Base-by-base conservation (phyloP, 441 rosid genomes). In the Populus trichocarpa region DNA sequence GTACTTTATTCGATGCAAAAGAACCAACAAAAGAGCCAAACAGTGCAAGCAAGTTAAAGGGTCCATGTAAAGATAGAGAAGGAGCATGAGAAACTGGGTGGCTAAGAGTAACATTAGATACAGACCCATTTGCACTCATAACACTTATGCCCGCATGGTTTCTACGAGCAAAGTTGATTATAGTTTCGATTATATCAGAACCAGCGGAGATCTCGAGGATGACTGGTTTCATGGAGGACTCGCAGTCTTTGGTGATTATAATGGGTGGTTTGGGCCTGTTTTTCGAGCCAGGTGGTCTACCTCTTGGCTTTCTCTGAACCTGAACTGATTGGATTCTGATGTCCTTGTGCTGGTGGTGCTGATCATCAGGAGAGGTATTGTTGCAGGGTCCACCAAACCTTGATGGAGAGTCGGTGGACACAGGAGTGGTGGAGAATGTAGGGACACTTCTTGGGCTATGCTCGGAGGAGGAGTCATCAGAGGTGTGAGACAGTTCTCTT, bases 211-310 rank as follows among this genome's bases (percentile, higher is more conserved):
- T 83, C 74, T 88, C 83, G 68, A 88, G 86, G 50, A 86, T 13
- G 11, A 59, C 82, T 0, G 87, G 87, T 70, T 81, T 88, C 82
- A 86, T 76, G 69, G 83, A 40, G 16, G 88, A 73, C 38, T 82
- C 83, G 32, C 35, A 57, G 66, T 84, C 84, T 40, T 65, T 73
- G 22, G 82, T 79, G 14, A 88, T 73, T 26, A 85, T 75, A 32
- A 84, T 46, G 23, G 91, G 87, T 0, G 86, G 81, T 63, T 88
- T 88, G 7, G 91, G 87, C 75, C 81, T 88, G 84, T 88, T 88
- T 72, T 86, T 88, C 20, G 91, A 86, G 6, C 91, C 88, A 0
- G 85, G 88, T 0, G 91, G 91, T 14, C 91, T 79, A 1, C 91
- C 91, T 65, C 85, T 71, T 0, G 87, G 86, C 80, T 81, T 88